These are phyloP conservation scores for Rhynchospora breviuscula DNA, from an alignment of 176 grass and related monocot species.

Conservation along the genomic window DNA sequence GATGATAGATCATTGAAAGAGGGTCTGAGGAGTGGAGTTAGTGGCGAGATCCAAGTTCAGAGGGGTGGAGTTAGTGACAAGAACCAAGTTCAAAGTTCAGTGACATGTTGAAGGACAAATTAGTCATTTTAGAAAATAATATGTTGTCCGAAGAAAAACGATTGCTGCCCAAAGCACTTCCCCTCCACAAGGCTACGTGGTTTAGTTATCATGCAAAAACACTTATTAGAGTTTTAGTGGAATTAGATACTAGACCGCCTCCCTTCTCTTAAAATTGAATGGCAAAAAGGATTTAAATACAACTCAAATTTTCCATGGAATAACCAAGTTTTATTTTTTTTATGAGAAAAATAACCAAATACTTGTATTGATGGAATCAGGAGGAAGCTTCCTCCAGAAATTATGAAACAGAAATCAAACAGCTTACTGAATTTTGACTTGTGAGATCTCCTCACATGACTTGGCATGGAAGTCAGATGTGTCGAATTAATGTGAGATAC, in stretches of 20 bases:
- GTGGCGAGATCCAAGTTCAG: no score
- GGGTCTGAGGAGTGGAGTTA: no score
- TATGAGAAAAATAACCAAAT: neutral
- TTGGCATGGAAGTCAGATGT: constrained; percentile 10
- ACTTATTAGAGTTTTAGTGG: neutral
- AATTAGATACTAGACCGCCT: neutral
- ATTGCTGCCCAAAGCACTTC: no score
- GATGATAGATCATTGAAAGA: no score
- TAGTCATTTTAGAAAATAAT: no score
- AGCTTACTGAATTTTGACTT: constrained; percentile 20
- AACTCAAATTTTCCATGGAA: constrained; percentile 17
- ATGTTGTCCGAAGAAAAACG: no score
- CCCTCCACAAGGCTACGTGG: neutral
- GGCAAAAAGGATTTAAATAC: neutral
- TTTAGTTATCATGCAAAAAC: no score
- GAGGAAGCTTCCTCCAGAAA: constrained; percentile 19
- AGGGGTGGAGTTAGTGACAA: no score
- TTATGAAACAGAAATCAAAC: constrained; percentile 24
- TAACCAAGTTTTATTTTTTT: constrained; percentile 2
- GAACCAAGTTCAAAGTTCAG: no score
- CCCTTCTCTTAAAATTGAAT: neutral
- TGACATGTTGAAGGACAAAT: no score
- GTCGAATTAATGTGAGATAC: neutral
- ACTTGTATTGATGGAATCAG: neutral
- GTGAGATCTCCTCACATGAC: neutral